Evolutionary conservation across 2,329 filamentous ascomycete species (phyloP).

Genomic region (Pezicula radicicola): DNA sequence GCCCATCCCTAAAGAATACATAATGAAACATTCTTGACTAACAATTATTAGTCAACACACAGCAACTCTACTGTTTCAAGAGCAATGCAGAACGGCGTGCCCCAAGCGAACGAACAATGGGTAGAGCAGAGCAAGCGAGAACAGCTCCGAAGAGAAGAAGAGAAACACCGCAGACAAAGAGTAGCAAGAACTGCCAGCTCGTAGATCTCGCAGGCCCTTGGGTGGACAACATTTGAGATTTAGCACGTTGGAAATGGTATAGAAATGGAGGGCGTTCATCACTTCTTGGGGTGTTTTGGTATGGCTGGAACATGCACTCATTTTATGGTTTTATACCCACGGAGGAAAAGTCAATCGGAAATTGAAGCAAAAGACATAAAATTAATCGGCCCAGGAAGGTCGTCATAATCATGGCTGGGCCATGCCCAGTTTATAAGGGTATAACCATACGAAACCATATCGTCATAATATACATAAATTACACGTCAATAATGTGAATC

Average conservation of each 20-base stretch:
- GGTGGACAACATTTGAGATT: background rate
- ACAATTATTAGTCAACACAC: constrained; percentile 9
- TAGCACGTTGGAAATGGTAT: background rate
- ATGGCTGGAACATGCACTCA: background rate
- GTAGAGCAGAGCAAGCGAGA: constrained; percentile 16
- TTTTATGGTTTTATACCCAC: background rate
- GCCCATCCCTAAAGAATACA: background rate
- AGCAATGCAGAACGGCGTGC: constrained; percentile 9
- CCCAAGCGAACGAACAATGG: constrained; percentile 15
- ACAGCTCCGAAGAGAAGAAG: constrained; percentile 15
- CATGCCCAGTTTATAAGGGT: constrained; percentile 6
- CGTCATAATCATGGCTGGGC: constrained; percentile 11
- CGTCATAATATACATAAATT: background rate
- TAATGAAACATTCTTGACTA: background rate
- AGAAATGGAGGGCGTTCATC: background rate
- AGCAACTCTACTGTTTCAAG: constrained; percentile 3
- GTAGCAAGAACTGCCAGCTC: constrained; percentile 9
- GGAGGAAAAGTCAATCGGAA: no score
- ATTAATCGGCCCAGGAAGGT: background rate
- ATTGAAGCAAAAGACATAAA: no score
- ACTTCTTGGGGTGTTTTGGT: background rate
- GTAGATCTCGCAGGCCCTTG: background rate
- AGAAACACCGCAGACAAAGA: constrained; percentile 12
- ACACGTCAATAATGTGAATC: background rate
- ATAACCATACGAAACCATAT: background rate